Percentiles rank a stretch among this genome's conserved stretches.
Conservation (phyloP, 2,329 filamentous ascomycete genomes). For the Phialemoniopsis sp. region DNA sequence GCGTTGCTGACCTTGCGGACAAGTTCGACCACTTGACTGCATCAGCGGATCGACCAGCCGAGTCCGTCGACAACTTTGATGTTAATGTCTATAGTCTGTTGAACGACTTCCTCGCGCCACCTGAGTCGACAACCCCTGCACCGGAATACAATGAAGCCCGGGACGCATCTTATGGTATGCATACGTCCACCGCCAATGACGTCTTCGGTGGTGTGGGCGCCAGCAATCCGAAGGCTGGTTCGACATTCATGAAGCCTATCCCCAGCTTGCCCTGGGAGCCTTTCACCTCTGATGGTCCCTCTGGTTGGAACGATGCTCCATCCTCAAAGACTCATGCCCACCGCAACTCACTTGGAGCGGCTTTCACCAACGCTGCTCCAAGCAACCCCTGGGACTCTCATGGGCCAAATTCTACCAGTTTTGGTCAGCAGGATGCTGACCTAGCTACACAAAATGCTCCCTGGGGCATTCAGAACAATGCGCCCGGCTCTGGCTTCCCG, state of each 20-base stretch:
- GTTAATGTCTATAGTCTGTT: conserved; percentile 42
- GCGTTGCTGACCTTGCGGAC: background rate
- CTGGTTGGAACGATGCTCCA: background rate
- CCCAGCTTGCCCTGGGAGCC: conserved; percentile 48
- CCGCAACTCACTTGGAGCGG: background rate
- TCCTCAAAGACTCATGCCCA: background rate
- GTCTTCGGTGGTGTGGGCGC: conserved; percentile 36
- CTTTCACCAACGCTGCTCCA: no score
- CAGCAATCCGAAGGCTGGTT: conserved; percentile 25
- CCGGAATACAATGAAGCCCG: conserved; percentile 9
- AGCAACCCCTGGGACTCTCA: no score
- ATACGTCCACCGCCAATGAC: conserved; percentile 45
- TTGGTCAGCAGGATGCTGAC: no score
- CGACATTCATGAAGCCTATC: conserved; percentile 27
- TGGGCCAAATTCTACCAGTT: no score
- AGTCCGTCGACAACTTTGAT: conserved; percentile 16
- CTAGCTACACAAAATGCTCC: no score
- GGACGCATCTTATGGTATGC: conserved; percentile 52
- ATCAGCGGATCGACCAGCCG: no score
- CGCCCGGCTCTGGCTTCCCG: no score
- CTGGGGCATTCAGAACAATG: no score
- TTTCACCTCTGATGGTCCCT: conserved; percentile 12
- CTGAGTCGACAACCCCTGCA: conserved; percentile 22
- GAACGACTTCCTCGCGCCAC: conserved; percentile 42
- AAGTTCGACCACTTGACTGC: background rate